Conservation (phyloP, 768 basidiomycete genomes). For the Leccinum disarticulatum region DNA sequence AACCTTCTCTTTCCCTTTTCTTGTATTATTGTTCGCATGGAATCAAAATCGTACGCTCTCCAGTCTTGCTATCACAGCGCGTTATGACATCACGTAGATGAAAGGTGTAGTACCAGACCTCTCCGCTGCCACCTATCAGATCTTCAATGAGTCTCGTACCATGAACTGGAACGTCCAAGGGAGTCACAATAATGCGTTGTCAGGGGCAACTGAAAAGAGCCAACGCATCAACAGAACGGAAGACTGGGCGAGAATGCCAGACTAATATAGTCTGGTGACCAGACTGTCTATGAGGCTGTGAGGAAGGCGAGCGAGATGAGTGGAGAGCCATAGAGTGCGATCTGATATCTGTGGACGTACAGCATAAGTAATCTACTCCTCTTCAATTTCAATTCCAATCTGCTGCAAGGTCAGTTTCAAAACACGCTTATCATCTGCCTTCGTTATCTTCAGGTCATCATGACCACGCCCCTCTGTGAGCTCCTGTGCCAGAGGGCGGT, state of each 20-base stretch:
- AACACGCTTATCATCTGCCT: background rate
- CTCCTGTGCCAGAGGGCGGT: background rate
- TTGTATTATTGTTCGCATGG: slow-evolving; percentile 14
- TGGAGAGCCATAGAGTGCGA: no score
- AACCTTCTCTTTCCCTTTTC: no score
- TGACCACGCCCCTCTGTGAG: background rate
- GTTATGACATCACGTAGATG: slow-evolving; percentile 51
- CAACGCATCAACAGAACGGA: no score
- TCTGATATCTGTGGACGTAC: no score
- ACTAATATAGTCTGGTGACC: no score
- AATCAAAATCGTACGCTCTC: slow-evolving; percentile 33
- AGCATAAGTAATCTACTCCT: background rate
- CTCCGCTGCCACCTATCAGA: slow-evolving; percentile 87
- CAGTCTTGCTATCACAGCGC: background rate
- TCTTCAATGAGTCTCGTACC: slow-evolving; percentile 93
- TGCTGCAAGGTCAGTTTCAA: background rate
- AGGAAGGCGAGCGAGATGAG: no score
- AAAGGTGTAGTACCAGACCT: slow-evolving; percentile 79
- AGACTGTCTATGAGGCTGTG: no score
- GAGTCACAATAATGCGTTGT: no score
- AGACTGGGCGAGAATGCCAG: no score
- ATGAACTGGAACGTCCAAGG: slow-evolving; percentile 33
- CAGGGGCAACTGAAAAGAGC: no score
- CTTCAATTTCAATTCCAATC: background rate
- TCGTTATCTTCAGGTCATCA: background rate